Percentiles rank a stretch among this genome's conserved stretches.
phyloP scores from a whole-genome alignment of 345 rosid species.

The Pugionium dolabratum region DNA sequence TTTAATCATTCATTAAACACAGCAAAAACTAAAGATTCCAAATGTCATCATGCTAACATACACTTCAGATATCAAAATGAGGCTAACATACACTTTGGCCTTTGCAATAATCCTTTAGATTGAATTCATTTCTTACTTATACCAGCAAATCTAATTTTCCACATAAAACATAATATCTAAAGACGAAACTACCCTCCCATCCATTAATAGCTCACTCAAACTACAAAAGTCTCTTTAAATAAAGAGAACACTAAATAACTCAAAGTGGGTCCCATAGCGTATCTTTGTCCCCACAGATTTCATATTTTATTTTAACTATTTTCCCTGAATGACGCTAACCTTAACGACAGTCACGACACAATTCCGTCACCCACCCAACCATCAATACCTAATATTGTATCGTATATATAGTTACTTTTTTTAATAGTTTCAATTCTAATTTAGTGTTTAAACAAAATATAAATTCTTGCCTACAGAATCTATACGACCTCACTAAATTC shows the following conservation, averaged over 20 bases:
- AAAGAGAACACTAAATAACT: not conserved
- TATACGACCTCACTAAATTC: slow-evolving; percentile 13
- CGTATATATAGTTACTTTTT: slow-evolving; percentile 4
- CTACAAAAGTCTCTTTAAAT: slow-evolving; percentile 25
- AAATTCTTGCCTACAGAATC: slow-evolving; percentile 16
- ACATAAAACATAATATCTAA: slow-evolving; percentile 21
- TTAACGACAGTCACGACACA: slow-evolving; percentile 31
- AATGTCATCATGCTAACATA: not conserved
- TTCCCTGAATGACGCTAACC: slow-evolving; percentile 31
- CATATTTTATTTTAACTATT: slow-evolving; percentile 6
- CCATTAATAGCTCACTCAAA: not conserved
- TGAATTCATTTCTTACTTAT: slow-evolving; percentile 32
- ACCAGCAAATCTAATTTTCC: slow-evolving; percentile 50
- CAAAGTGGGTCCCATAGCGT: slow-evolving; percentile 39
- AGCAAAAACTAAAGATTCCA: not conserved
- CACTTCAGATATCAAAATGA: not conserved
- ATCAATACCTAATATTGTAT: slow-evolving; percentile 29
- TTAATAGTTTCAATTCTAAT: not conserved
- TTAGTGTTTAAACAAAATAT: not conserved
- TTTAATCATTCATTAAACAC: not conserved
- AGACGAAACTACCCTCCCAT: slow-evolving; percentile 40
- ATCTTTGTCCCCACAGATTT: slow-evolving; percentile 51
- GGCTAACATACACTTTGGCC: slow-evolving; percentile 17
- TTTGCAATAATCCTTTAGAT: slow-evolving; percentile 19
- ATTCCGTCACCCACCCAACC: slow-evolving; percentile 35